A percentile compares a stretch with the other conserved stretches of the same genome.
These are phyloP conservation scores for Stemphylium lycopersici DNA, from an alignment of 2,329 filamentous ascomycete species.

Conservation along the genomic window DNA sequence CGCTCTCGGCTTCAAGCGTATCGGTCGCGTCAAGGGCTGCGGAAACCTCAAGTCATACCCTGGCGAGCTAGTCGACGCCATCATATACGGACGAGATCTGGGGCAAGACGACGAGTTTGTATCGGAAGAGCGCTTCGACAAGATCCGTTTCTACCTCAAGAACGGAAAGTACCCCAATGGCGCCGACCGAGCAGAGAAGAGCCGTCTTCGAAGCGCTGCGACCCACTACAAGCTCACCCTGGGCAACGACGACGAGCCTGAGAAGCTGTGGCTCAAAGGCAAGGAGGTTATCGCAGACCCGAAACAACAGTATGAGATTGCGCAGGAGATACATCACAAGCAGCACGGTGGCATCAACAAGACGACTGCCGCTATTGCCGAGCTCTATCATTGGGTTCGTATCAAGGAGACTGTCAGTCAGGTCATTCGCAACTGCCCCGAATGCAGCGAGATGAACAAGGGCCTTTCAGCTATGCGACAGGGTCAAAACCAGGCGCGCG, in stretches of 20 bases:
- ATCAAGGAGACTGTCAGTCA: conserved; percentile 98
- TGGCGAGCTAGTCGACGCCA: conserved; percentile 55
- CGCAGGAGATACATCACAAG: conserved; percentile 73
- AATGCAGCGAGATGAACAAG: conserved; percentile 76
- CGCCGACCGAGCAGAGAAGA: conserved; percentile 94
- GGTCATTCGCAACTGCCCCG: conserved; percentile 87
- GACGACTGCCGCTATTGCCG: conserved; percentile 90
- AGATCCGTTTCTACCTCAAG: conserved; percentile 97
- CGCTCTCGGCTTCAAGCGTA: conserved; percentile 87
- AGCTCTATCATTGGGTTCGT: conserved; percentile 95
- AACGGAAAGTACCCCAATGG: conserved; percentile 91
- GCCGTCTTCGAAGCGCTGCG: conserved; percentile 86
- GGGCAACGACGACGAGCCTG: conserved; percentile 50
- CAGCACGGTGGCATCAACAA: conserved; percentile 97
- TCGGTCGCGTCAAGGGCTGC: conserved; percentile 72
- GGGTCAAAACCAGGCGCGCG: conserved; percentile 22
- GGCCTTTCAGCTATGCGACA: conserved; percentile 35
- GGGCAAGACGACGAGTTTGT: conserved; percentile 77
- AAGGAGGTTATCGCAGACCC: conserved; percentile 96
- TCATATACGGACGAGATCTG: conserved; percentile 66
- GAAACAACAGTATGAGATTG: conserved; percentile 87
- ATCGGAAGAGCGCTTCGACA: conserved; percentile 96
- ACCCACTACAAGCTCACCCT: conserved; percentile 87
- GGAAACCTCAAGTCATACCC: conserved; percentile 58
- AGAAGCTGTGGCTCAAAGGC: conserved; percentile 90